Percentiles rank a stretch among this genome's conserved stretches.
Conservation (phyloP, 2,329 filamentous ascomycete species). For the Chaetomiaceae sp. region DNA sequence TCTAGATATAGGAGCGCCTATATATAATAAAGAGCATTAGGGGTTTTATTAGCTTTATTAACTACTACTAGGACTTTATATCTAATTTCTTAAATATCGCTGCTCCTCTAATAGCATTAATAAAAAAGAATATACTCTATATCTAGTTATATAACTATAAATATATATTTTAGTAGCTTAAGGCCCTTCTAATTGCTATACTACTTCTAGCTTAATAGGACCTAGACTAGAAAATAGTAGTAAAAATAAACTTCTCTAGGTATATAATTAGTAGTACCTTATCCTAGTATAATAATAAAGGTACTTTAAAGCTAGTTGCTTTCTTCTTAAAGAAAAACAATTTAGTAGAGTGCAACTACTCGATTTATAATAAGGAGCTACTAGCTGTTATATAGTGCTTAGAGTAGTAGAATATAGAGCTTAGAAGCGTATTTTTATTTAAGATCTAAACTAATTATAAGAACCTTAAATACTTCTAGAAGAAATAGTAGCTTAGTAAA, state of each 20-base stretch:
- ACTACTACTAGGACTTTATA: no score
- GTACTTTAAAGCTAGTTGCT: not conserved
- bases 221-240: not conserved
- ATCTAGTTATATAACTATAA: no score
- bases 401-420: not conserved
- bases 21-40: not conserved
- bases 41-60: no score
- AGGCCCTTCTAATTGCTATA: slow-evolving; percentile 1
- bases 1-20: not conserved
- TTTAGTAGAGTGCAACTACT: not conserved
- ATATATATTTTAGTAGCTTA: no score
- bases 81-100: no score
- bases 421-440: not conserved
- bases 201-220: slow-evolving; percentile 2
- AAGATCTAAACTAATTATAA: not conserved
- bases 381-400: no score
- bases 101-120: no score
- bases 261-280: not conserved
- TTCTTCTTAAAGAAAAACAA: slow-evolving; percentile 1
- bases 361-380: slow-evolving; percentile 1
- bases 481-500: not conserved
- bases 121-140: no score
- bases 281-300: not conserved
- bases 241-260: not conserved
- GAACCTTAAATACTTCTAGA: slow-evolving; percentile 3